Conservation (phyloP, 1,284 basidiomycete species). For the Garcileccinum viscosum region DNA sequence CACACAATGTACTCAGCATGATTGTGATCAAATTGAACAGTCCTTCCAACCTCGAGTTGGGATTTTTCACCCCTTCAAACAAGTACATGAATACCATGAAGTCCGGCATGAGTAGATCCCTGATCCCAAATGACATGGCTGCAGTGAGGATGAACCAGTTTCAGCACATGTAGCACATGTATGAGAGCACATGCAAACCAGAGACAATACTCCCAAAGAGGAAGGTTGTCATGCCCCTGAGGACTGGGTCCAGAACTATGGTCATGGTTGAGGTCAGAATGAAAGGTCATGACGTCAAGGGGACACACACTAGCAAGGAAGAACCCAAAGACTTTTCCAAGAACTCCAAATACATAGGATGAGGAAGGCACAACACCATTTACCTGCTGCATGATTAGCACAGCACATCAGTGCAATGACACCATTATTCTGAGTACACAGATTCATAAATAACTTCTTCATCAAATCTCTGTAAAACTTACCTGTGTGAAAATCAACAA, state of each 20-base stretch:
- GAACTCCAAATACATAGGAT: conserved; percentile 74
- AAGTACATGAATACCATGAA: conserved; percentile 73
- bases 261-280: neutral
- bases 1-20: conserved; percentile 78
- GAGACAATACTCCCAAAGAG: conserved; percentile 73
- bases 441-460: neutral
- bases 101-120: conserved; percentile 65
- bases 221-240: conserved; percentile 86
- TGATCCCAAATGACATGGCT: conserved; percentile 75
- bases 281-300: neutral
- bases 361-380: conserved; percentile 77
- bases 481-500: conserved; percentile 82
- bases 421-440: conserved; percentile 70
- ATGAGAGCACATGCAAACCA: conserved; percentile 76
- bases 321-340: conserved; percentile 82
- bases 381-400: conserved; percentile 74
- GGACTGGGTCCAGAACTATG: conserved; percentile 69
- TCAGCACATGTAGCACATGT: conserved; percentile 68
- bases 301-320: conserved; percentile 68
- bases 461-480: conserved; percentile 1
- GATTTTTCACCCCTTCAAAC: conserved; percentile 67
- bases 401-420: conserved; percentile 82
- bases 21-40: conserved; percentile 83
- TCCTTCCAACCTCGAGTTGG: conserved; percentile 68
- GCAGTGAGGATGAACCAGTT: conserved; percentile 81